These are phyloP conservation scores for Gracilaria vermiculophylla DNA, from an alignment of 23 red algal genomes.

Conservation along the genomic window DNA sequence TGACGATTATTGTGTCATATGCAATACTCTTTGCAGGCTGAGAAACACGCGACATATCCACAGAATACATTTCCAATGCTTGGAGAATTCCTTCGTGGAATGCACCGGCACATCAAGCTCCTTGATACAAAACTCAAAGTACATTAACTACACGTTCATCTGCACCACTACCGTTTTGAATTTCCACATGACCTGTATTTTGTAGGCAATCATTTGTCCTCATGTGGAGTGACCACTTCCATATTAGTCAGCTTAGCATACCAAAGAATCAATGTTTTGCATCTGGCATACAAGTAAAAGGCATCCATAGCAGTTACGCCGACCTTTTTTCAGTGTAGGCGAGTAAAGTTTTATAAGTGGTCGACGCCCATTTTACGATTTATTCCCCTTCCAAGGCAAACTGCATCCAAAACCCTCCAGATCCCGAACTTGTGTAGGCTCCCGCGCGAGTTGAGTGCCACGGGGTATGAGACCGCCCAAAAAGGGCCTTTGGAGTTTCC, in stretches of 20 bases:
- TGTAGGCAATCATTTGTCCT: slow-evolving; percentile 19
- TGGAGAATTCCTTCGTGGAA: slow-evolving; percentile 5
- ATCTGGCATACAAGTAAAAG: neutral
- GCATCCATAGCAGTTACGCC: slow-evolving; percentile 37
- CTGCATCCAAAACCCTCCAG: slow-evolving; percentile 89
- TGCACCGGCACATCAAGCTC: slow-evolving; percentile 11
- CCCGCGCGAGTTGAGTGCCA: neutral
- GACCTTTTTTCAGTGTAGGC: neutral
- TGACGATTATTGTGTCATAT: slow-evolving; percentile 45
- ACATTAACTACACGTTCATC: slow-evolving; percentile 54
- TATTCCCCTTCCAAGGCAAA: slow-evolving; percentile 63
- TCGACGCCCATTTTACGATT: slow-evolving; percentile 61
- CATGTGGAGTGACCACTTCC: slow-evolving; percentile 5
- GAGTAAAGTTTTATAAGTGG: slow-evolving; percentile 32
- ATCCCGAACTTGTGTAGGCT: slow-evolving; percentile 65
- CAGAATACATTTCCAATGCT: neutral
- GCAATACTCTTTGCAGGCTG: slow-evolving; percentile 18
- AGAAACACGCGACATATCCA: slow-evolving; percentile 15
- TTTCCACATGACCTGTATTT: slow-evolving; percentile 8
- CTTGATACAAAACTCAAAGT: slow-evolving; percentile 5
- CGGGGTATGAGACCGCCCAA: slow-evolving; percentile 14
- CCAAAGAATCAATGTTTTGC: slow-evolving; percentile 23
- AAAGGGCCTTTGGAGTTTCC: slow-evolving; percentile 27
- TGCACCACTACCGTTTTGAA: slow-evolving; percentile 39
- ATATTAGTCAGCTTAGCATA: slow-evolving; percentile 41